Evolutionary conservation across 2,329 filamentous ascomycete species (phyloP).

Genomic region (Chaetomium olivaceum): DNA sequence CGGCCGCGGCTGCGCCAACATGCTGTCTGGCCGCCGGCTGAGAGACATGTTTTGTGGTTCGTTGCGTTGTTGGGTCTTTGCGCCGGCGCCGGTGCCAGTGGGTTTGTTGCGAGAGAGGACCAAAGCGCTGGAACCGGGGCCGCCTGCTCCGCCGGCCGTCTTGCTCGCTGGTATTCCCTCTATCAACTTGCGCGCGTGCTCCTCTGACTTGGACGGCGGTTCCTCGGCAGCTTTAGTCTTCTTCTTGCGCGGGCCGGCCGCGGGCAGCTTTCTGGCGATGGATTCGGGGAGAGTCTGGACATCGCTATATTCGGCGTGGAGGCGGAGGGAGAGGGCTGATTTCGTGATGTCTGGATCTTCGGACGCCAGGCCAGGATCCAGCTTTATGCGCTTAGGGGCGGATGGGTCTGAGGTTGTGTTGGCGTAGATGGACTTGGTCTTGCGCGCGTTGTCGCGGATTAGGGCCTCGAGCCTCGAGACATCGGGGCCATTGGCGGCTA

Average conservation of each 20-base stretch:
- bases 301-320: constrained; percentile 73
- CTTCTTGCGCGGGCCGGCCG: constrained; percentile 60
- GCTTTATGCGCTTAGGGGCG: constrained; percentile 39
- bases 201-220: constrained; percentile 38
- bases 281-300: constrained; percentile 75
- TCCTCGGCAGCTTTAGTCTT: constrained; percentile 45
- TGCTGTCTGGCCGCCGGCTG: constrained; percentile 36
- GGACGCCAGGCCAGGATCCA: constrained; percentile 40
- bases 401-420: constrained; percentile 31
- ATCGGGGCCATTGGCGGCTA: constrained; percentile 32
- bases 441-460: constrained; percentile 46
- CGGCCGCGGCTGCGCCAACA: constrained; percentile 60
- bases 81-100: constrained; percentile 27
- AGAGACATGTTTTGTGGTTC: constrained; percentile 43
- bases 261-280: constrained; percentile 73
- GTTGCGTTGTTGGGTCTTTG: constrained; percentile 32
- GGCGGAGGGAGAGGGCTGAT: constrained; percentile 55
- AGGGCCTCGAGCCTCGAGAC: constrained; percentile 40
- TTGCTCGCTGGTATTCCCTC: constrained; percentile 58
- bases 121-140: constrained; percentile 40
- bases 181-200: constrained; percentile 65
- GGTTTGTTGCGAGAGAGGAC: constrained; percentile 39
- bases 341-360: constrained; percentile 45
- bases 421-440: constrained; percentile 44
- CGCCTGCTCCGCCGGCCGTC: constrained; percentile 30